These are phyloP conservation scores for Pleochaeta shiraiana DNA, from an alignment of 2,329 filamentous ascomycete species.

Conservation along the genomic window DNA sequence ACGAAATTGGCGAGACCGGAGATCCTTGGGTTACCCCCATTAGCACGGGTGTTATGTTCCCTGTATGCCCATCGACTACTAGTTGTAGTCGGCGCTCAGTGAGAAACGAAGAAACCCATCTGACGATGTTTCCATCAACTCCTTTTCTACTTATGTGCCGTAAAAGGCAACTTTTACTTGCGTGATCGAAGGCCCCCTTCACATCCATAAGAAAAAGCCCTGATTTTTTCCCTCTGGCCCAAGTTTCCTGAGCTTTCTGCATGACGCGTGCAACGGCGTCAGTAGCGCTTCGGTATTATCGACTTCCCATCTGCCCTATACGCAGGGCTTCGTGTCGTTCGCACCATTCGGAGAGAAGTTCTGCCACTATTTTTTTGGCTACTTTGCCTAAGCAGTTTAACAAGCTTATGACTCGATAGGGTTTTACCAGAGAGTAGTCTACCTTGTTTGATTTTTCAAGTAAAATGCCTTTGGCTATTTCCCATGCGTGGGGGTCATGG, in stretches of 20 bases:
- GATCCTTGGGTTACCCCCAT: not conserved
- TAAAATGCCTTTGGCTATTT: not conserved
- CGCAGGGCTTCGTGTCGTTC: not conserved
- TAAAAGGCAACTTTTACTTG: not conserved
- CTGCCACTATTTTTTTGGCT: not conserved
- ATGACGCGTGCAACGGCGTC: not conserved
- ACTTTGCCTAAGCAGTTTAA: not conserved
- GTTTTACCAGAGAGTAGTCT: too few relatives aligned
- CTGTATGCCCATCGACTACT: not conserved
- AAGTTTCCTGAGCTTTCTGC: not conserved
- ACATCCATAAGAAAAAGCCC: conserved; percentile 1
- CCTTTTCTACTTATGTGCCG: not conserved
- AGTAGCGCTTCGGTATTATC: not conserved
- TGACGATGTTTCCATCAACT: not conserved
- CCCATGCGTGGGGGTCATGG: not conserved
- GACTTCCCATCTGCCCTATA: not conserved
- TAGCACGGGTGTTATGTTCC: not conserved
- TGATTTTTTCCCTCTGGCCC: not conserved
- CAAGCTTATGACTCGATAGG: not conserved
- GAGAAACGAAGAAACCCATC: not conserved
- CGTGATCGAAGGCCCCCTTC: not conserved
- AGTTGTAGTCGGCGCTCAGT: not conserved
- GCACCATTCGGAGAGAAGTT: not conserved
- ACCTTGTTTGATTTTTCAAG: not conserved
- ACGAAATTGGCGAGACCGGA: not conserved